Base-by-base conservation (phyloP, 2,329 filamentous ascomycete genomes). In the Fusarium hostae region DNA sequence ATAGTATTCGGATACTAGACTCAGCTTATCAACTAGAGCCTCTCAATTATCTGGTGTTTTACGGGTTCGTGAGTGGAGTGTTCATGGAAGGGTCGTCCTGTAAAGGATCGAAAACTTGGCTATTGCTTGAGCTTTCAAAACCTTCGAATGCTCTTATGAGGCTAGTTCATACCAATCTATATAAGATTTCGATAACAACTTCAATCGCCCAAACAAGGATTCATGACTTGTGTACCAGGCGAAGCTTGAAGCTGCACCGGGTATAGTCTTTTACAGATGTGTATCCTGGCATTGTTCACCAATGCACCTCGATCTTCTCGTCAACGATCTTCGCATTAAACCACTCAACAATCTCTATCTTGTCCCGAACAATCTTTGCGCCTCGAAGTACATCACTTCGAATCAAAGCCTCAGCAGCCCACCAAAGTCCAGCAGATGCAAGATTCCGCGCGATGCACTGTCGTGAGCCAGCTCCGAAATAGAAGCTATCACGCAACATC, bases 191-290 rank as follows among this genome's bases (percentile, higher is more conserved):
- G 0, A 47, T 9, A 16, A 5, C 3, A 12, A 30, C 16, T 2
- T 22, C 6, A 0, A 5, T 18, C 5, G 10, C 41, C 41, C 1
- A 0, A 2, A 4, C 0, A 9, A 12, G 1, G 13, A 0, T 18
- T 6, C 12, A 1, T 13, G 7, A 7, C 16, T 18, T 8, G 3
- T 5, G 1, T 5, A 18, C 6, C 16, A 44, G 9, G 41, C 16
- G 11, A 16, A 28, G 4, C 24, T 30, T 30, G 3, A 20, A 15
- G 12, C 12, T 11, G 12, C 13, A 32, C 16, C 6, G 0, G 6
- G 2, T 6, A 12, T 10, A 12, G 4, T 22, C 15, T 16, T 32
- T 6, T 9, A 9, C 5, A 16, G 2, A 6, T 15, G 3, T 4
- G 15, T 6, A n/a, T 8, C 7, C 28, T 8, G n/a, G 15, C 9